These are phyloP conservation scores for Neurospora sp. DNA, from an alignment of 495 filamentous ascomycete species.

Conservation along the genomic window DNA sequence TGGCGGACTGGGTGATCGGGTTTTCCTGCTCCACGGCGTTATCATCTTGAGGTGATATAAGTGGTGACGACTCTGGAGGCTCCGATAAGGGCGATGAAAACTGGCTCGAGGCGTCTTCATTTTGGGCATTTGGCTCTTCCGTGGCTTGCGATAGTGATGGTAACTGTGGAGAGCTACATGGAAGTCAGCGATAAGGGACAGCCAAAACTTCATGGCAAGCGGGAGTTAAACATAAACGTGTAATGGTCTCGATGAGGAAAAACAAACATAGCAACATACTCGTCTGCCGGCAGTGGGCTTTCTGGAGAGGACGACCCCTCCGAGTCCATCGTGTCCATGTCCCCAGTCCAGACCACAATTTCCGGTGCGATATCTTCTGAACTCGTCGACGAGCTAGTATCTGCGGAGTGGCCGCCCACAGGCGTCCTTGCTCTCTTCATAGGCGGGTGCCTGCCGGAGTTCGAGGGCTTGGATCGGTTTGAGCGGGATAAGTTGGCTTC, in stretches of 20 bases:
- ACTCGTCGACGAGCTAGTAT: not conserved
- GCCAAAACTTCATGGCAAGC: not conserved
- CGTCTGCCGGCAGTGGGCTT: not conserved
- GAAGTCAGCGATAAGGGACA: not conserved
- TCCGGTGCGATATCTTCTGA: slow-evolving; percentile 24
- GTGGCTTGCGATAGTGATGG: not conserved
- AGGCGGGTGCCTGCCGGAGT: slow-evolving; percentile 5
- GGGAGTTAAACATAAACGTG: not conserved
- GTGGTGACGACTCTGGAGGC: not conserved
- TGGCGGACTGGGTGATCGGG: slow-evolving; percentile 22
- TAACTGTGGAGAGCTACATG: not conserved
- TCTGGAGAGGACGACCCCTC: slow-evolving; percentile 1
- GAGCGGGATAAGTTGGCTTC: slow-evolving; percentile 12
- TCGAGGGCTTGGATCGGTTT: slow-evolving; percentile 8
- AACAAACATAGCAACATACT: not conserved
- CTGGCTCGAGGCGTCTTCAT: not conserved
- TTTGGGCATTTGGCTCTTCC: not conserved
- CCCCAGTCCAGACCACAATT: slow-evolving; percentile 28
- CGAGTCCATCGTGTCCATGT: slow-evolving; percentile 21
- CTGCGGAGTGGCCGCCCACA: slow-evolving; percentile 4
- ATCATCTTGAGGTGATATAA: not conserved
- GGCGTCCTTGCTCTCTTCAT: not conserved
- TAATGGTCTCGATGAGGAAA: not conserved
- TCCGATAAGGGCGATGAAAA: slow-evolving; percentile 15
- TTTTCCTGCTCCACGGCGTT: not conserved